Conservation (phyloP, 805 yeast genomes). For the Jamesozyma rosinii region DNA sequence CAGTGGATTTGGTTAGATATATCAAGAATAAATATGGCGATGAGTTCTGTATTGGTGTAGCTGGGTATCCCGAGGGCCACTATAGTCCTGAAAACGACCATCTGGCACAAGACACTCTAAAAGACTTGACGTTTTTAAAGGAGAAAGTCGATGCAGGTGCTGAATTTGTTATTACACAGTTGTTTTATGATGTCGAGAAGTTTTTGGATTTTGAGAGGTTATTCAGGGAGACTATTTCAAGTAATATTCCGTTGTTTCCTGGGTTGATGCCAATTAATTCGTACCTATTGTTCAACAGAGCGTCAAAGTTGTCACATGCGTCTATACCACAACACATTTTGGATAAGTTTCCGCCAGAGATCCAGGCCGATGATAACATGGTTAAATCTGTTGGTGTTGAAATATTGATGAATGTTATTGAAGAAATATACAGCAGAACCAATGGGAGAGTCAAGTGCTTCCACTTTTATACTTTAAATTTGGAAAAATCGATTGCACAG, state of each 20-base stretch:
- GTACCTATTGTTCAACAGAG: constrained; percentile 70
- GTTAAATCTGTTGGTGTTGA: constrained; percentile 81
- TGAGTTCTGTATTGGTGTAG: constrained; percentile 89
- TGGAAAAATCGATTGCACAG: constrained; percentile 86
- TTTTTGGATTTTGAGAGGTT: constrained; percentile 55
- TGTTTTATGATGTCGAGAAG: constrained; percentile 80
- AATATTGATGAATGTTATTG: constrained; percentile 53
- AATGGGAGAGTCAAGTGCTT: constrained; percentile 61
- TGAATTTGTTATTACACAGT: constrained; percentile 82
- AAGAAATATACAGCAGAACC: constrained; percentile 44
- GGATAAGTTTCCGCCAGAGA: constrained; percentile 43
- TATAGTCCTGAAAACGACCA: constrained; percentile 4
- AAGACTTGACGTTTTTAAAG: constrained; percentile 69
- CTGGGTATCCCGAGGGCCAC: constrained; percentile 97
- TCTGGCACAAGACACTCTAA: constrained; percentile 50
- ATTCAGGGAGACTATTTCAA: constrained; percentile 36
- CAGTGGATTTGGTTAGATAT: constrained; percentile 79
- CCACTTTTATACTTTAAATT: constrained; percentile 86
- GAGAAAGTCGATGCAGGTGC: constrained; percentile 93
- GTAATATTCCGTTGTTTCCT: constrained; percentile 57
- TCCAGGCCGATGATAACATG: constrained; percentile 63
- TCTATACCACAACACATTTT: constrained; percentile 55
- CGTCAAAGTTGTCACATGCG: constrained; percentile 84
- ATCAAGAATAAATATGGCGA: constrained; percentile 64
- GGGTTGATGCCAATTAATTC: constrained; percentile 91